Conservation (phyloP, 1,284 basidiomycete species). For the Coniferiporia weirii region DNA sequence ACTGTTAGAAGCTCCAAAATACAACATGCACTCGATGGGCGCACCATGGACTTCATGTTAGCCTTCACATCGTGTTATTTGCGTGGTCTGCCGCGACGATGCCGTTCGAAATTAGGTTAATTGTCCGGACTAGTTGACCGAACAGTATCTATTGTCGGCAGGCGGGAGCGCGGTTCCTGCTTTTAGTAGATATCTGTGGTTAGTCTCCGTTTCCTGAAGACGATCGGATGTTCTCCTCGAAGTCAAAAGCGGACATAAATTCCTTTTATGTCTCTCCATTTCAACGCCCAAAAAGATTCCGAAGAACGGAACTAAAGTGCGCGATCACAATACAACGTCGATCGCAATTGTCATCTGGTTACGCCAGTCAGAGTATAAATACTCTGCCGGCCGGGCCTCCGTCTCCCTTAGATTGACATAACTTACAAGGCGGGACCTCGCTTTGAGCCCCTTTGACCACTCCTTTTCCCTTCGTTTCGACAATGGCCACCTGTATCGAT, state of each 20-base stretch:
- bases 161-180: not conserved
- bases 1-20: not conserved
- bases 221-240: not conserved
- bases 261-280: not conserved
- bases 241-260: not conserved
- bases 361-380: not conserved
- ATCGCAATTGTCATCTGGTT: not conserved
- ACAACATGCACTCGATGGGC: not conserved
- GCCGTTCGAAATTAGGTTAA: not conserved
- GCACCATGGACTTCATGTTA: not conserved
- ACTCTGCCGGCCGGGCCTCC: no score
- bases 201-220: constrained; percentile 1
- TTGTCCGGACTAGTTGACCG: not conserved
- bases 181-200: not conserved
- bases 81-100: not conserved
- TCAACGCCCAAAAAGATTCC: not conserved
- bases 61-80: not conserved
- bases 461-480: not conserved
- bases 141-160: not conserved
- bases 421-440: not conserved
- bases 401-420: no score
- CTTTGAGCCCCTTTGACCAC: not conserved
- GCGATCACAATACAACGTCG: not conserved
- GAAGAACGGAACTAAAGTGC: not conserved
- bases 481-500: not conserved